A percentile compares a stretch with the other conserved stretches of the same genome.
Evolutionary conservation across 78 protist species (phyloP).

Genomic region (Acrasis kona): DNA sequence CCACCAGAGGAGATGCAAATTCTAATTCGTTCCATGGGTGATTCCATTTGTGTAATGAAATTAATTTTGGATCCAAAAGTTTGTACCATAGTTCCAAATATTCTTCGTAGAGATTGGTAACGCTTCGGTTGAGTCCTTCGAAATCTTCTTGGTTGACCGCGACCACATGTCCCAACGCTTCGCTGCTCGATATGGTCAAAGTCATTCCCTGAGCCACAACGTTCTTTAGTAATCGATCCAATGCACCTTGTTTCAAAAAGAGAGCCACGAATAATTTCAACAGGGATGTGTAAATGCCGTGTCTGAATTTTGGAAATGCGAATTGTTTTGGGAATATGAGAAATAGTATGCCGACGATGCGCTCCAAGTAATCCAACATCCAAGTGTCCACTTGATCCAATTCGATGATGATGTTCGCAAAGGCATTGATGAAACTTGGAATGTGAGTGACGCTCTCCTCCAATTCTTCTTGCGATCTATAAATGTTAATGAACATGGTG

Average conservation of each 20-base stretch:
- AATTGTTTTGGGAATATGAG: background rate
- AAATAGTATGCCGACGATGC: background rate
- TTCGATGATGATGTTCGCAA: constrained; percentile 40
- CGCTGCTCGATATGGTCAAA: background rate
- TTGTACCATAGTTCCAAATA: background rate
- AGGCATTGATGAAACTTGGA: constrained; percentile 56
- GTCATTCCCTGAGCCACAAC: background rate
- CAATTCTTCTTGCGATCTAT: constrained; percentile 14
- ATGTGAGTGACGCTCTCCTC: constrained; percentile 40
- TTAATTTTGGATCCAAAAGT: background rate
- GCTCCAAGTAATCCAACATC: background rate
- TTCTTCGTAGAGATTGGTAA: background rate
- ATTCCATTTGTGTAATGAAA: background rate
- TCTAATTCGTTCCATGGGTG: background rate
- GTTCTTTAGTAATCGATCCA: background rate
- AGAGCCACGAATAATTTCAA: background rate
- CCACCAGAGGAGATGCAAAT: background rate
- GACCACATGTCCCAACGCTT: background rate
- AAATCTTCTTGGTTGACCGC: background rate
- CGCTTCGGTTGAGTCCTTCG: no score
- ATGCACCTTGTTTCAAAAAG: background rate
- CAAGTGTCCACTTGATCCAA: background rate
- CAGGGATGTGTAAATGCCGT: background rate
- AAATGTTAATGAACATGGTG: background rate
- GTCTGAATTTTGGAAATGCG: background rate